Conservation (phyloP, 345 rosid genomes). For the Carallia brachiata region DNA sequence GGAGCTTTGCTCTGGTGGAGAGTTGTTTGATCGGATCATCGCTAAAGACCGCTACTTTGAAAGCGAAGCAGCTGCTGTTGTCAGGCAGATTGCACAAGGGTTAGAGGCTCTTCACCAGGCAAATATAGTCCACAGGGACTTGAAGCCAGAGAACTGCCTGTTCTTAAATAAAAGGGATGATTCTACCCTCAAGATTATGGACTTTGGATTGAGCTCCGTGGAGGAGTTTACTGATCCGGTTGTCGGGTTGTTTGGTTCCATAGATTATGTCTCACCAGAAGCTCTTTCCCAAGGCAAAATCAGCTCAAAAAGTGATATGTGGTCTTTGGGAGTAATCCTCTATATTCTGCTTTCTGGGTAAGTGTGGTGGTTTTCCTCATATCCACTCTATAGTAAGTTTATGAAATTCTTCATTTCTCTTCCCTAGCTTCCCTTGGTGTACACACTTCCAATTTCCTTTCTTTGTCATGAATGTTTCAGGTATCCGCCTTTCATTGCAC, state of each 20-base stretch:
- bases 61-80: constrained; percentile 48
- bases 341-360: constrained; percentile 66
- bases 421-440: neutral
- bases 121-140: constrained; percentile 59
- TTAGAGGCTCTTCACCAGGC: constrained; percentile 48
- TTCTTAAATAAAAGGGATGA: constrained; percentile 44
- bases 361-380: neutral
- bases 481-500: constrained; percentile 67
- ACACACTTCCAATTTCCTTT: neutral
- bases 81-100: constrained; percentile 55
- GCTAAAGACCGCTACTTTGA: constrained; percentile 42
- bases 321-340: constrained; percentile 65
- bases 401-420: neutral
- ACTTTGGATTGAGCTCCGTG: constrained; percentile 64
- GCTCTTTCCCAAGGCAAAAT: constrained; percentile 59
- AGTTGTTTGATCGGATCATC: constrained; percentile 59
- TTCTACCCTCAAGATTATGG: constrained; percentile 68
- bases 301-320: constrained; percentile 55
- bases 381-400: neutral
- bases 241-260: constrained; percentile 65
- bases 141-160: constrained; percentile 68
- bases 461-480: constrained; percentile 24
- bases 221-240: constrained; percentile 65
- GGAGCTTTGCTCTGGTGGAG: constrained; percentile 64
- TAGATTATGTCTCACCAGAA: constrained; percentile 68